These are phyloP conservation scores for Eimeria acervulina DNA, from an alignment of 169 alveolate species.

Conservation along the genomic window DNA sequence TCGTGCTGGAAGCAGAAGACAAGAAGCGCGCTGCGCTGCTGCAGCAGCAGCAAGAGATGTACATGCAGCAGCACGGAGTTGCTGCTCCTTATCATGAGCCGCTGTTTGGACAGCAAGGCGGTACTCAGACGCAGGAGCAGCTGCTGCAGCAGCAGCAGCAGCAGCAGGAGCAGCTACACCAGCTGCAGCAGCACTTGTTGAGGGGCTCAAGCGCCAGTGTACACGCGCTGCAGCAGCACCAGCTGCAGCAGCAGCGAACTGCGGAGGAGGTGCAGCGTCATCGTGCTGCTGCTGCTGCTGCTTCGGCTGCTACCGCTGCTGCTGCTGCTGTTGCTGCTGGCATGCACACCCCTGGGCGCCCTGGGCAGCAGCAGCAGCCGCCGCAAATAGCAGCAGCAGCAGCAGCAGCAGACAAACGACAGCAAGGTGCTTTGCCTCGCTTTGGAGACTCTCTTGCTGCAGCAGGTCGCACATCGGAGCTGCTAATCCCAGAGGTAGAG, in stretches of 20 bases:
- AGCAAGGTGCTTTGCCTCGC: slow-evolving; percentile 1
- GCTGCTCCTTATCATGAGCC: background rate
- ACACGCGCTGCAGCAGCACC: slow-evolving; percentile 62
- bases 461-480: slow-evolving; percentile 33
- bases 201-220: slow-evolving; percentile 24
- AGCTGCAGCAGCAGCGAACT: slow-evolving; percentile 64
- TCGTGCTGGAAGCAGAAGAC: slow-evolving; percentile 39
- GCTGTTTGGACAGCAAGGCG: background rate
- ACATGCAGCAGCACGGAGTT: slow-evolving; percentile 56
- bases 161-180: slow-evolving; percentile 61
- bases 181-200: slow-evolving; percentile 58
- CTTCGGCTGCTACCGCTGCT: slow-evolving; percentile 2
- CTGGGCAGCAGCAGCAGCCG: slow-evolving; percentile 30
- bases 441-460: background rate
- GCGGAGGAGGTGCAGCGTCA: slow-evolving; percentile 39
- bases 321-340: background rate
- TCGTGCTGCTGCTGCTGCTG: slow-evolving; percentile 63
- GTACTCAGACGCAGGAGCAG: slow-evolving; percentile 4
- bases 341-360: background rate
- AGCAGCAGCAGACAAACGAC: slow-evolving; percentile 9
- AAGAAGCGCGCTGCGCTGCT: slow-evolving; percentile 50
- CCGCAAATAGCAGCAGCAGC: background rate
- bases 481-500: slow-evolving; percentile 31
- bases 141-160: slow-evolving; percentile 74
- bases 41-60: slow-evolving; percentile 39